Evolutionary conservation across 2,329 filamentous ascomycete genomes (phyloP), one percentile per base, ranked within the genome.

Genomic region (Colletotrichum melonis): DNA sequence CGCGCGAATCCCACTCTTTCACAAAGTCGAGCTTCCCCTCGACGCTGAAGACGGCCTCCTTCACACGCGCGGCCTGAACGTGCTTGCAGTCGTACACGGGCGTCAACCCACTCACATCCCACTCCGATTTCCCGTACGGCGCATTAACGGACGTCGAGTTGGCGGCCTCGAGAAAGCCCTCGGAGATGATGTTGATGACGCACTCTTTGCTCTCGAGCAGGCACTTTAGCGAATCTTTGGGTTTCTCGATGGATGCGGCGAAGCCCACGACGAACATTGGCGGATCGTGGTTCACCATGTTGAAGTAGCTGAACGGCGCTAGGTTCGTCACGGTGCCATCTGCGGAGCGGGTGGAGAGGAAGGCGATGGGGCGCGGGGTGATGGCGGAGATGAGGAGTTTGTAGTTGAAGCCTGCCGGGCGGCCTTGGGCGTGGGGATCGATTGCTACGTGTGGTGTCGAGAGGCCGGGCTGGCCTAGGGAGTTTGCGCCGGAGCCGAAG

Each of bases 361-460:
- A 89, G 65, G 89, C 90, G 79, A 98, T 92, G 14, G 96, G 96
- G 14, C 96, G 90, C 1, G 96, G 96, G 19, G 95, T 89, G 76
- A 98, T 90, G 75, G 91, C 91, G 22, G 91, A 94, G 82, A 98
- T 97, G 74, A 98, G 87, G 16, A 98, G 89, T 84, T 97, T 98
- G 89, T 98, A 98, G 88, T 98, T 98, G 84, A 89, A 91, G 1
- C 86, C 84, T 0, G 90, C 84, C 0, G 91, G 88, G 0, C 95
- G 89, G 38, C 92, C 93, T 32, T 91, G 85, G 69, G 88, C 92
- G 81, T 95, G 91, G 0, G 95, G 95, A 82, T 98, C 92, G 78
- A 98, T 97, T 79, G 92, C 86, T 76, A 96, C 83, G 84, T 98
- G 94, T 72, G 90, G 89, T 67, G 76, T 72, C 67, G 58, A 72